Evolutionary conservation across 176 grass and related monocot genomes (phyloP).

Genomic region (Phoenix roebelenii): DNA sequence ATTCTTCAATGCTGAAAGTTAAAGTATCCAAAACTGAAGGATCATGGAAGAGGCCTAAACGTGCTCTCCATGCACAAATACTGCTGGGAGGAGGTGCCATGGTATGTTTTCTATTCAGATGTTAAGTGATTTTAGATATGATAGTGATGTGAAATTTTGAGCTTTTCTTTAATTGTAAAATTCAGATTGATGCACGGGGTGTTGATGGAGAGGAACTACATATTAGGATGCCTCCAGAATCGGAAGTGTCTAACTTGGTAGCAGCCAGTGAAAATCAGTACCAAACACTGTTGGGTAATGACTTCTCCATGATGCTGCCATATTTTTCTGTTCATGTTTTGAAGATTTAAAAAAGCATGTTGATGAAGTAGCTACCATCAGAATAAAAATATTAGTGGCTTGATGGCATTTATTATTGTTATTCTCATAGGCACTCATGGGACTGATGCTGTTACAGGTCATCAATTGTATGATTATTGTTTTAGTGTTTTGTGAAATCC

Average conservation of each 20-base stretch:
- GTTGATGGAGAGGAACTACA: slow-evolving; percentile 69
- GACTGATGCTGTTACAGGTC: too few species aligned
- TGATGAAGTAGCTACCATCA: too few species aligned
- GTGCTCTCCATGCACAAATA: slow-evolving; percentile 49
- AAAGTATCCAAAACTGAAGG: slow-evolving; percentile 70
- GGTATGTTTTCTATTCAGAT: slow-evolving; percentile 34
- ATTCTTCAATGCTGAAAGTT: slow-evolving; percentile 47
- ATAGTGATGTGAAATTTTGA: too few species aligned
- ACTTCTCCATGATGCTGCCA: not conserved
- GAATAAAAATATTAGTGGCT: too few species aligned
- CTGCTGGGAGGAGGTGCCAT: slow-evolving; percentile 77
- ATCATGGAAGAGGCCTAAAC: slow-evolving; percentile 46
- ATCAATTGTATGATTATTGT: too few species aligned
- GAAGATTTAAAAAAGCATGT: too few species aligned
- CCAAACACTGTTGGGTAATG: slow-evolving; percentile 51
- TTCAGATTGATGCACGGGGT: slow-evolving; percentile 57
- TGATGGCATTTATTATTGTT: too few species aligned
- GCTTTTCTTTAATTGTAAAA: not conserved
- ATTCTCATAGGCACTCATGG: too few species aligned
- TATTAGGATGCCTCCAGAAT: slow-evolving; percentile 51
- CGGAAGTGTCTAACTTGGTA: slow-evolving; percentile 48
- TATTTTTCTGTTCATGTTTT: not conserved
- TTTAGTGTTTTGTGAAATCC: too few species aligned
- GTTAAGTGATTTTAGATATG: not conserved
- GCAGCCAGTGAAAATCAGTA: slow-evolving; percentile 45